Evolutionary conservation across 2,329 filamentous ascomycete genomes (phyloP).

Genomic region (Cordyceps sp.): DNA sequence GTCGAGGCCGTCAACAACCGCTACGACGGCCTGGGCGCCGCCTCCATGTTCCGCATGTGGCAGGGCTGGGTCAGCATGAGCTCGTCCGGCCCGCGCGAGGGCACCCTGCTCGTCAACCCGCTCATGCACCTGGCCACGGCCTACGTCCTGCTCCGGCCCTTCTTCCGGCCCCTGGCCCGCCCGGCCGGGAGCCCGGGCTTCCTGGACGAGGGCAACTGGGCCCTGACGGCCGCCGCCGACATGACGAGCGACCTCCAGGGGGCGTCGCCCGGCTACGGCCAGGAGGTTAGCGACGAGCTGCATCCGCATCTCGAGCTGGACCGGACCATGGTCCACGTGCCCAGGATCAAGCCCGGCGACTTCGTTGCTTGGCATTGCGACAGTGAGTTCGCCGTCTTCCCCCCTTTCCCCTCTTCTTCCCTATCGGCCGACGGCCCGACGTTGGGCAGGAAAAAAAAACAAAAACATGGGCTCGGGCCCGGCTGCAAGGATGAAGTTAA

Average conservation of each 20-base stretch:
- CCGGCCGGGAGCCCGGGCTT: slow-evolving; percentile 13
- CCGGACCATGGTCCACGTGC: slow-evolving; percentile 53
- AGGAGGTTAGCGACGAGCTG: slow-evolving; percentile 50
- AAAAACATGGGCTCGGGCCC: too few relatives aligned
- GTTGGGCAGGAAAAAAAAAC: too few relatives aligned
- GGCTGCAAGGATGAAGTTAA: too few relatives aligned
- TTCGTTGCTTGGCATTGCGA: slow-evolving; percentile 80
- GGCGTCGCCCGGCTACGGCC: slow-evolving; percentile 49
- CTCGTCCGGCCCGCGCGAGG: slow-evolving; percentile 53
- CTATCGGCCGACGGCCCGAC: too few relatives aligned
- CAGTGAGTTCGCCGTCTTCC: slow-evolving; percentile 15
- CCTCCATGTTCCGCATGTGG: slow-evolving; percentile 73
- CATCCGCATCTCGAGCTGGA: slow-evolving; percentile 58
- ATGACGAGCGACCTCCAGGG: slow-evolving; percentile 52
- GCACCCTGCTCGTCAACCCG: slow-evolving; percentile 70
- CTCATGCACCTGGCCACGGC: slow-evolving; percentile 58
- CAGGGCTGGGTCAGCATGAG: slow-evolving; percentile 83
- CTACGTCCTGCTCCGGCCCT: slow-evolving; percentile 69
- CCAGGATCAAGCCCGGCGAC: slow-evolving; percentile 53
- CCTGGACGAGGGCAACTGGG: slow-evolving; percentile 42
- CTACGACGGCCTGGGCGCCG: slow-evolving; percentile 68
- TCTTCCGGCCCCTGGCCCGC: slow-evolving; percentile 42
- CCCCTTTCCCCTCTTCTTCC: too few relatives aligned
- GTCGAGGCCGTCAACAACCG: slow-evolving; percentile 54
- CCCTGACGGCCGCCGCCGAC: slow-evolving; percentile 24